Percentiles rank a stretch among this genome's conserved stretches.
phyloP scores from a whole-genome alignment of 2,329 filamentous ascomycete species.

The Trichoderma sp. region DNA sequence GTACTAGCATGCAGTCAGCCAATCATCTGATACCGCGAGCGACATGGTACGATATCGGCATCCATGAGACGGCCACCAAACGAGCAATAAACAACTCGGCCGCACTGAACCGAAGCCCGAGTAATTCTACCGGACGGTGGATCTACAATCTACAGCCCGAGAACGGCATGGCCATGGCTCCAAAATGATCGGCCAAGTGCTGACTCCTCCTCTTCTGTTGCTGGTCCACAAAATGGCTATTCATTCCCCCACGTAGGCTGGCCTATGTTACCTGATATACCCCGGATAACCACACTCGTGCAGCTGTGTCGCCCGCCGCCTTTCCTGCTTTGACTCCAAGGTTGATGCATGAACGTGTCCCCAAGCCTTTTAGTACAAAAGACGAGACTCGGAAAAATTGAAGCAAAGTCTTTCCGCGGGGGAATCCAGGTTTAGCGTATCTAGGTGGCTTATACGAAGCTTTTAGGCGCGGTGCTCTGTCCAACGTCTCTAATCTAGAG shows the following conservation, averaged over 20 bases:
- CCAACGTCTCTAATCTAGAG: background rate
- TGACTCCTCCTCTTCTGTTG: background rate
- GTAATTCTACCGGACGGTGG: background rate
- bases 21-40: background rate
- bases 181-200: background rate
- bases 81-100: background rate
- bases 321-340: background rate
- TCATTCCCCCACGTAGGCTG: constrained; percentile 14
- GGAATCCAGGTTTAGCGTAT: background rate
- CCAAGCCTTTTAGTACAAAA: background rate
- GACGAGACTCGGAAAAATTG: background rate
- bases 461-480: background rate
- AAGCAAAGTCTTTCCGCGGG: background rate
- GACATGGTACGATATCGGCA: background rate
- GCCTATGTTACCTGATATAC: background rate
- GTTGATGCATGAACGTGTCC: background rate
- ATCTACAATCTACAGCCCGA: background rate
- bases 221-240: background rate
- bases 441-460: background rate
- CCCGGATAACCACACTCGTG: background rate
- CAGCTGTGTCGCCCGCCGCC: background rate
- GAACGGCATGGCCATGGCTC: background rate
- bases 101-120: background rate
- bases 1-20: background rate
- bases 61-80: background rate